A percentile compares a stretch with the other conserved stretches of the same genome.
phyloP scores from a whole-genome alignment of 345 rosid species.

The Anacardium occidentale region DNA sequence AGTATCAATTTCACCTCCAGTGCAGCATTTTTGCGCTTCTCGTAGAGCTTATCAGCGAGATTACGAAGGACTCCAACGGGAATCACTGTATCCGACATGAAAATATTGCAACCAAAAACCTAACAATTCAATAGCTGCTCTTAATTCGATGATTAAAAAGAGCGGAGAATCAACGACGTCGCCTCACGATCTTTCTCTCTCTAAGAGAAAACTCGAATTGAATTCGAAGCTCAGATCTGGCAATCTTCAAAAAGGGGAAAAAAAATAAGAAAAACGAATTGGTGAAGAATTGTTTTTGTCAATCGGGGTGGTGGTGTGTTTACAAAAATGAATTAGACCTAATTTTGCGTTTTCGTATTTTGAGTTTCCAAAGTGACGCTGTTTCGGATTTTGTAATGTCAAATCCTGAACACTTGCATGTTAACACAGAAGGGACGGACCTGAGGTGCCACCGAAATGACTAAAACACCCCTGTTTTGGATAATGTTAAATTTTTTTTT shows the following conservation, averaged over 20 bases:
- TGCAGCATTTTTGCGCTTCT: slow-evolving; percentile 98
- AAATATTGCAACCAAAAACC: slow-evolving; percentile 16
- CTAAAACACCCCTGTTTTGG: background rate
- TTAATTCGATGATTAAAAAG: slow-evolving; percentile 9
- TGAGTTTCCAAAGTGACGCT: slow-evolving; percentile 7
- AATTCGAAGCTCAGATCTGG: slow-evolving; percentile 28
- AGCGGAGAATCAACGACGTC: slow-evolving; percentile 23
- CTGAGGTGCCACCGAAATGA: background rate
- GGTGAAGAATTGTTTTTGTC: background rate
- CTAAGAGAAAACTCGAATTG: background rate
- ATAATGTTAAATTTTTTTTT: background rate
- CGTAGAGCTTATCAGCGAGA: slow-evolving; percentile 96
- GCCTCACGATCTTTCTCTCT: slow-evolving; percentile 40
- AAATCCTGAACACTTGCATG: background rate
- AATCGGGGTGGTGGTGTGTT: too few species aligned
- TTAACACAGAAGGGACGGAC: background rate
- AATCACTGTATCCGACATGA: slow-evolving; percentile 80
- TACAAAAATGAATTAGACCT: too few species aligned
- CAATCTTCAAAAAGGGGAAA: background rate
- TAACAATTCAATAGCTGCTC: background rate
- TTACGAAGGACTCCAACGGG: slow-evolving; percentile 76
- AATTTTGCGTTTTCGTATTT: background rate
- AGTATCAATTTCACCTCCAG: slow-evolving; percentile 55
- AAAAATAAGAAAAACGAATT: background rate
- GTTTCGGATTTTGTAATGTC: background rate